These are phyloP conservation scores for Rhynchospora tenuis DNA, from an alignment of 176 grass and related monocot genomes.

Conservation along the genomic window DNA sequence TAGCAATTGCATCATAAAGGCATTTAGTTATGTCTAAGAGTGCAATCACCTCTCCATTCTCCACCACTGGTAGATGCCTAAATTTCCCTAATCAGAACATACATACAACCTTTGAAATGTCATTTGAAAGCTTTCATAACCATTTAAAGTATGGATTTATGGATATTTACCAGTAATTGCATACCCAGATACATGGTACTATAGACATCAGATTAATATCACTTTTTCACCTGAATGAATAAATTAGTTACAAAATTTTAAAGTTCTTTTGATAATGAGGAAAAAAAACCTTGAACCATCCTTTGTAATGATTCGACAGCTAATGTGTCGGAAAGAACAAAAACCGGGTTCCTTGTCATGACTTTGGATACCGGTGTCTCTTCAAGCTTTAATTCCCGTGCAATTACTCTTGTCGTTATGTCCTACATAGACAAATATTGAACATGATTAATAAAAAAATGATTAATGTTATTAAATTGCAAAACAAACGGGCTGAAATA, in stretches of 20 bases:
- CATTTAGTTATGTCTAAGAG: slow-evolving; percentile 80
- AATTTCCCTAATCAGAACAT: slow-evolving; percentile 54
- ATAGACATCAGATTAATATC: not conserved
- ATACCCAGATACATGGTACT: not conserved
- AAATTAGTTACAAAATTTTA: not conserved
- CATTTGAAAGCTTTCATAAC: not conserved
- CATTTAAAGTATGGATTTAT: not conserved
- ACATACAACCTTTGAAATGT: not conserved
- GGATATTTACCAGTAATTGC: not conserved
- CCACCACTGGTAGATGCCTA: slow-evolving; percentile 77
- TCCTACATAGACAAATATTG: slow-evolving; percentile 26
- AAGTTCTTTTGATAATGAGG: not conserved
- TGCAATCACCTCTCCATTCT: slow-evolving; percentile 85
- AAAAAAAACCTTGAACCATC: slow-evolving; percentile 63
- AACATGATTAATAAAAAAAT: not conserved
- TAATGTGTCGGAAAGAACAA: slow-evolving; percentile 64
- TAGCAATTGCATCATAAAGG: slow-evolving; percentile 63
- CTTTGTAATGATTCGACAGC: slow-evolving; percentile 66
- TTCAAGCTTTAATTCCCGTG: slow-evolving; percentile 45
- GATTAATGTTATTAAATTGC: not conserved
- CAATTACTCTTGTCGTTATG: slow-evolving; percentile 46
- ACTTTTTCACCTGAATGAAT: not conserved
- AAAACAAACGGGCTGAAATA: not conserved
- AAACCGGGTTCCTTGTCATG: slow-evolving; percentile 68
- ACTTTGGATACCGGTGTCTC: slow-evolving; percentile 61